Evolutionary conservation across 2,329 filamentous ascomycete species (phyloP).

Genomic region (Ustulina deusta): DNA sequence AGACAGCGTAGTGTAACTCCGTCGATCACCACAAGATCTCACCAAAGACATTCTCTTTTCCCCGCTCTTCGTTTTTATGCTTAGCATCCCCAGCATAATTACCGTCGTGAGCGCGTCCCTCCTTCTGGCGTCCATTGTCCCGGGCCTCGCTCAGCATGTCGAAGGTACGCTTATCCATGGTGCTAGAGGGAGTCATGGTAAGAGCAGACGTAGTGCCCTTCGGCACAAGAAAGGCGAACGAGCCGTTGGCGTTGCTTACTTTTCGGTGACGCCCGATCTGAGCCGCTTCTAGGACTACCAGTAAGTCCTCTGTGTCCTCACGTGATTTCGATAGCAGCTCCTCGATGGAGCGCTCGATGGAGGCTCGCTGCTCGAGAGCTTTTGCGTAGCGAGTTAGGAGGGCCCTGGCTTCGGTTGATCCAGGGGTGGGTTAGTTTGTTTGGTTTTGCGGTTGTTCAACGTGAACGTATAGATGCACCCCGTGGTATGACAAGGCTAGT

Average conservation of each 20-base stretch:
- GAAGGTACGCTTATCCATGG: neutral
- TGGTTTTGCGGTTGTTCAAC: neutral
- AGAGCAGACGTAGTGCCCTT: neutral
- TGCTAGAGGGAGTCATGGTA: neutral
- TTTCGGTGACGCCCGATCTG: constrained; percentile 24
- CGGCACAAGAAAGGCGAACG: constrained; percentile 17
- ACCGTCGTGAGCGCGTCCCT: neutral
- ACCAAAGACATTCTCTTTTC: constrained; percentile 9
- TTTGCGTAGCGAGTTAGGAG: constrained; percentile 25
- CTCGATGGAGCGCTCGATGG: constrained; percentile 35
- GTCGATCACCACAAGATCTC: constrained; percentile 31
- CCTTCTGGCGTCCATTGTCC: neutral
- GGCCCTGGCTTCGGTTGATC: constrained; percentile 26
- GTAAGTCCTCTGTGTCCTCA: constrained; percentile 22
- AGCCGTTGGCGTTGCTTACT: constrained; percentile 8
- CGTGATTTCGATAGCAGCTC: constrained; percentile 4
- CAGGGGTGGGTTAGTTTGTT: constrained; percentile 10
- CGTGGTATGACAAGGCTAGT: neutral
- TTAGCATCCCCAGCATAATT: neutral
- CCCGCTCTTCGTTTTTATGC: neutral
- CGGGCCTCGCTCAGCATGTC: neutral
- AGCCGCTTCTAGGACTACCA: constrained; percentile 17
- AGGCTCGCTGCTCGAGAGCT: constrained; percentile 26
- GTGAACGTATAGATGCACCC: neutral
- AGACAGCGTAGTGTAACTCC: neutral